These are phyloP conservation scores for Triglochin maritima DNA, from an alignment of 106 monocot genomes.

Conservation along the genomic window DNA sequence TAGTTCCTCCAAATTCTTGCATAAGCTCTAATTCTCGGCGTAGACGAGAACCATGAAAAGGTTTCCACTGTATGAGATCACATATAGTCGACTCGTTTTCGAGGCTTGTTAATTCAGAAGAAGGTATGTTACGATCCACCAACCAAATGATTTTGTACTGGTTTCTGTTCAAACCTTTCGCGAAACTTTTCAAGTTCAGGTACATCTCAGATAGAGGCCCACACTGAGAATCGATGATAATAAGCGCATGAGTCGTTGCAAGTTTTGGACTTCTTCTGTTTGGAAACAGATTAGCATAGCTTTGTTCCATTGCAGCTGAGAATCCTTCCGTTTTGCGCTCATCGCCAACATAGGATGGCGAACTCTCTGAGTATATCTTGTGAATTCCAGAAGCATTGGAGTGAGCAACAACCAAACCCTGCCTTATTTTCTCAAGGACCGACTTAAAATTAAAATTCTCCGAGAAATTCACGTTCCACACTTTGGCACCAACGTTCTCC, in stretches of 20 bases:
- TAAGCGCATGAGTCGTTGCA: slow-evolving; percentile 7
- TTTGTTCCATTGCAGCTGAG: slow-evolving; percentile 6
- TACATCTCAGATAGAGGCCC: slow-evolving; percentile 21
- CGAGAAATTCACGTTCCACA: slow-evolving; percentile 18
- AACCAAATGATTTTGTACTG: slow-evolving; percentile 50
- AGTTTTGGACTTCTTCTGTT: slow-evolving; percentile 14
- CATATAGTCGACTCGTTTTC: slow-evolving; percentile 14
- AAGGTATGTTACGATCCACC: slow-evolving; percentile 25
- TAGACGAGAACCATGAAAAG: slow-evolving; percentile 74
- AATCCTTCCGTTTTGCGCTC: slow-evolving; percentile 4
- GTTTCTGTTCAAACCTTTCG: slow-evolving; percentile 4
- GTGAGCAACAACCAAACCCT: not conserved
- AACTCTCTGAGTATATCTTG: too few relatives aligned
- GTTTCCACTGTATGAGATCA: slow-evolving; percentile 49
- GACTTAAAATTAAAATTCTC: slow-evolving; percentile 23
- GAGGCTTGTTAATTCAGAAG: slow-evolving; percentile 11
- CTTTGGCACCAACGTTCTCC: slow-evolving; percentile 46
- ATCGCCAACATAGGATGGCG: slow-evolving; percentile 3
- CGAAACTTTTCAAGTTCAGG: slow-evolving; percentile 16
- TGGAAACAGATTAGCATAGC: slow-evolving; percentile 8
- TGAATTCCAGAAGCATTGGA: not conserved
- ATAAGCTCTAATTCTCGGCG: slow-evolving; percentile 25
- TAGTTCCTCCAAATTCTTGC: slow-evolving; percentile 27
- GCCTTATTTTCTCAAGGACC: slow-evolving; percentile 25
- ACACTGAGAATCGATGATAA: slow-evolving; percentile 42